Base-by-base conservation (phyloP, 208 protist species). In the Acanthamoeba triangularis region DNA sequence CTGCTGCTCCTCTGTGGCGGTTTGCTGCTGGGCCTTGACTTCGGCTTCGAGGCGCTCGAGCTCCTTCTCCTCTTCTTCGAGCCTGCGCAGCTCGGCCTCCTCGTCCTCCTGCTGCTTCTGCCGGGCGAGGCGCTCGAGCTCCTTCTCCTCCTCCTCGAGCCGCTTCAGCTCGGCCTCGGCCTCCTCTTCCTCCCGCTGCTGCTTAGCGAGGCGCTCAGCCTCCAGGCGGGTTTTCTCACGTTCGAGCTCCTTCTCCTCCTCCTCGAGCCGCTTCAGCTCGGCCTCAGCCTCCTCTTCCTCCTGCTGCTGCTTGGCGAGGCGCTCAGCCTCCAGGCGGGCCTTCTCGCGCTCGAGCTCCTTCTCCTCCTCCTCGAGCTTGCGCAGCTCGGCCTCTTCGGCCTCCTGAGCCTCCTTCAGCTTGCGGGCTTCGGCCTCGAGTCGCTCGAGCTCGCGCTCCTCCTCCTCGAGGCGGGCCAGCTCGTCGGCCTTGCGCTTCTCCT, bases 401-500 rank as follows among this genome's bases (percentile, higher is more conserved):
- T 82, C 72, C 37, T 82, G 25, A 2, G 14, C 72, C 37, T 49
- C 23, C 37, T 82, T 82, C 20, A 16, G 35, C 72, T 44, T 35
- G 20, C 33, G 14, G n/a, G 56, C 54, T 90, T 90, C 56, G 72
- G 72, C 72, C 23, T 82, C 72, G 37, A 82, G 72, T 7, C 72
- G 7, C 37, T 18, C 72, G 37, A 82, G 72, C 72, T 82, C 35
- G 20, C 20, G 14, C 23, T 82, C 72, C 72, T 82, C 72, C 37
- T 82, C 72, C 18, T 82, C 35, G 72, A 82, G 72, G 8, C 33
- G 72, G 7, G 25, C 8, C 25, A 82, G 72, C 72, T 90, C 82
- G 14, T 69, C 63, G 63, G 63, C 23, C 82, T 90, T 90, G 18
- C 37, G 47, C 82, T 90, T 67, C 33, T 90, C 35, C 82, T 37